Evolutionary conservation across 2,329 filamentous ascomycete genomes (phyloP), one percentile per base, ranked within the genome.

Genomic region (Sporothrix inflata): DNA sequence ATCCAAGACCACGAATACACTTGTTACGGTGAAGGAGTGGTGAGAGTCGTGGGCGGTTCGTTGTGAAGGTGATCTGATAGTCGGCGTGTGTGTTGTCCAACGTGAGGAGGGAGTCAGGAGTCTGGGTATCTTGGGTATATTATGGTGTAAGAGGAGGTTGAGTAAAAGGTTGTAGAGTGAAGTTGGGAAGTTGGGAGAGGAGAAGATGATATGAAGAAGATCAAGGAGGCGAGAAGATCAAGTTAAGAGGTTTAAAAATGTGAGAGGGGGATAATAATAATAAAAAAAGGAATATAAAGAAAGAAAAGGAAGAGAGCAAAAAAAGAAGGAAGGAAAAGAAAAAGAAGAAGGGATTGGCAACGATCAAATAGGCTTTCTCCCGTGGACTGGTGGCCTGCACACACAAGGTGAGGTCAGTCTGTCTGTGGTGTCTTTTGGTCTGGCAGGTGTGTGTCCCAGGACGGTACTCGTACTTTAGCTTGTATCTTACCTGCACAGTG

Each of bases 271-370:
- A 47, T 9, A 24, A 30, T 65, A 42, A n/a, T n/a, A n/a, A n/a
- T n/a, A n/a, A n/a, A 24, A 55, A 30, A 38, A 40, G 7, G 40
- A n/a, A 38, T 63, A 27, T 27, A 11, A 47, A 30, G 42, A 47
- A 24, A 9, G 63, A 27, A 55, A 14, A 7, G n/a, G 11, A n/a
- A 55, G 51, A 49, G 42, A 49, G 27, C 42, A 42, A 19, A 51
- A 70, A 30, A 1, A n/a, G 6, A 30, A 30, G 7, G 8, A 63
- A 49, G 42, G 27, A 34, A 38, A 63, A 7, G 27, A n/a, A 40
- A 63, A 66, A 49, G 47, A 47, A 47, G 30, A 30, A 16, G 74
- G 71, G 74, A 73, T 71, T 81, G 74, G 80, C 77, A 80, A 78
- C 80, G 79, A 82, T 76, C 75, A 66, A 66, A 71, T 71, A 71